Evolutionary conservation across 2,329 filamentous ascomycete species (phyloP), one percentile per base, ranked within the genome.

Genomic region (Rhinocladiella similis): DNA sequence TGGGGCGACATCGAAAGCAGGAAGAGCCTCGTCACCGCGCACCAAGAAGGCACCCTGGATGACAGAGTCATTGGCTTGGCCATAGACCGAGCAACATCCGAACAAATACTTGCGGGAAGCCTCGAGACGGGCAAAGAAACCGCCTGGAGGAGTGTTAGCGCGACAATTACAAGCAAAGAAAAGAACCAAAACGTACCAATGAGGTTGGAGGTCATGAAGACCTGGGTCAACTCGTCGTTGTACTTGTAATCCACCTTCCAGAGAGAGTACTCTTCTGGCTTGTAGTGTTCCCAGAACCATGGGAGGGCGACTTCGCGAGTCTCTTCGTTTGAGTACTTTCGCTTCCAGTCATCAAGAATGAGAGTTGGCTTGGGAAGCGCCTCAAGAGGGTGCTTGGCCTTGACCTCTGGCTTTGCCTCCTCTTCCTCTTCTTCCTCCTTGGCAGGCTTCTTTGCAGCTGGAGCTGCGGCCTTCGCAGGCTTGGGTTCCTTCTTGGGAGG

Each of bases 141-240:
- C 94, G 78, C 90, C 79, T 81, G 57, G 5, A 12, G 13, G 14
- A 6, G 50, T 13, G 19, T 59, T 50, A 60, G 52, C 29, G 6
- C 18, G 22, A 18, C 18, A 33, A 46, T 46, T 33, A 13, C 14
- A 59, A 66, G 64, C 69, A 63, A 51, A 52, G 38, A 13, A n/a
- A 9, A 18, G 9, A 6, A 48, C 10, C 9, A 9, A 18, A 53
- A 69, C 77, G 67, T 72, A 80, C 84, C 92, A 74, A 99, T 93
- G 77, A 97, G 82, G 86, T 99, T 99, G 84, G 89, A 90, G 68
- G 91, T 93, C 94, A 99, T 99, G 89, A 99, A 99, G 72, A 89
- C 89, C 77, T 94, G 81, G 72, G 91, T 97, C 67, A 99, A 85
- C 86, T 99, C 94, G 61, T 96, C 87, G 79, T 97, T 96, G 85